Evolutionary conservation across 768 basidiomycete genomes (phyloP), one percentile per base, ranked within the genome.

Genomic region (Leucogyrophana mollusca): DNA sequence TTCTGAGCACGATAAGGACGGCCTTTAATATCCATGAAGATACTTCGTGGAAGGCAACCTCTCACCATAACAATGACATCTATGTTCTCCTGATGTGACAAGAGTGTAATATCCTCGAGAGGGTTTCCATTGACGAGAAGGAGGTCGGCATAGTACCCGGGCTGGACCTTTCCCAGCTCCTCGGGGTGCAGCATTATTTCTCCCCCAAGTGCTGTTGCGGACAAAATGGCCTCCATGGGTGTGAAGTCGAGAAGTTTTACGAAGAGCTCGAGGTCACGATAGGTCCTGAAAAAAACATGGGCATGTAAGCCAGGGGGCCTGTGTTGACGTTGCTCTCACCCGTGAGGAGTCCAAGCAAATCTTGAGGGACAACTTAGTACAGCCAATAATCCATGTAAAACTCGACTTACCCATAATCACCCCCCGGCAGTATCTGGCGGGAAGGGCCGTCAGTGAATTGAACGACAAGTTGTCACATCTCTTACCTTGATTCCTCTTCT

Each of bases 61-160:
- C 48, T 24, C 16, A 57, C 56, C 34, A 61, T 61, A 9, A 61
- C 3, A 23, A 61, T 56, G 3, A 59, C 24, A 33, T 57, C 56
- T n/a, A 61, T 16, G 24, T 61, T 59, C 41, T 56, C 45, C 35
- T 55, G 51, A 44, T 57, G 37, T 17, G 52, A 54, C 9, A 61
- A 39, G 11, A 61, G 33, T 1, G 25, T 20, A 45, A 59, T 59
- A 34, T 61, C 54, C 4, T 61, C 51, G 21, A 59, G 50, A 4
- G 60, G 58, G 42, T 61, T 52, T 8, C 60, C 58, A 40, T 58
- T 51, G 17, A 61, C 58, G 9, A 61, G 54, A 16, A 61, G 40
- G 25, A 59, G 44, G 34, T 61, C 60, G 1, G 60, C 58, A 22
- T 49, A 59, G 23, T 51, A 59, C 11, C 60, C 60, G 2, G 56